These are phyloP conservation scores for Priceomyces haplophilus DNA, from an alignment of 805 yeast genomes.

Conservation along the genomic window DNA sequence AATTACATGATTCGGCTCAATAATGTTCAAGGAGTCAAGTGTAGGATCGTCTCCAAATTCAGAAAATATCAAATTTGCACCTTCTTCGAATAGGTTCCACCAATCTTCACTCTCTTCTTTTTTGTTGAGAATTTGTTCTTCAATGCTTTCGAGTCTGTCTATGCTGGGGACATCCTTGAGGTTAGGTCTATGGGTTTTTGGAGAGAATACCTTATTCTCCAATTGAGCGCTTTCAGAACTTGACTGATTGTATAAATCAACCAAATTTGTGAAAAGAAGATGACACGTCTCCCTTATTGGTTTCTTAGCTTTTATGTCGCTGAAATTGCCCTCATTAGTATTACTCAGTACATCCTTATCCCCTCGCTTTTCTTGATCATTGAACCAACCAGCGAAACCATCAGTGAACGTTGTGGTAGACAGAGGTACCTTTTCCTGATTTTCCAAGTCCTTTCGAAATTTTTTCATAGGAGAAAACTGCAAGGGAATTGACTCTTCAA, in stretches of 20 bases:
- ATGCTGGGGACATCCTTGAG: slow-evolving; percentile 22
- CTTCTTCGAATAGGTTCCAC: background rate
- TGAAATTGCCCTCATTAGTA: background rate
- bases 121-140: background rate
- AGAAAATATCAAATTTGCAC: background rate
- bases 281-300: background rate
- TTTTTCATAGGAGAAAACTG: slow-evolving; percentile 1
- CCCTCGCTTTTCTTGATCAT: background rate
- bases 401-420: slow-evolving; percentile 1
- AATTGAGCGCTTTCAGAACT: slow-evolving; percentile 15
- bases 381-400: background rate
- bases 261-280: background rate
- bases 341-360: background rate
- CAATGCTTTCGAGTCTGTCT: slow-evolving; percentile 7
- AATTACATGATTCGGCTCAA: background rate
- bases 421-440: slow-evolving; percentile 3
- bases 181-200: slow-evolving; percentile 22
- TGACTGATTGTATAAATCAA: slow-evolving; percentile 4
- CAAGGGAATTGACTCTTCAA: background rate
- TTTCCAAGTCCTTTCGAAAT: slow-evolving; percentile 3
- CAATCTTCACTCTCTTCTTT: background rate
- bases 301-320: background rate
- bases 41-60: background rate
- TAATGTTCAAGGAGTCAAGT: background rate
- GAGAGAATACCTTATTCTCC: slow-evolving; percentile 25